These are phyloP conservation scores for Senna siamea DNA, from an alignment of 306 rosid species.

Conservation along the genomic window DNA sequence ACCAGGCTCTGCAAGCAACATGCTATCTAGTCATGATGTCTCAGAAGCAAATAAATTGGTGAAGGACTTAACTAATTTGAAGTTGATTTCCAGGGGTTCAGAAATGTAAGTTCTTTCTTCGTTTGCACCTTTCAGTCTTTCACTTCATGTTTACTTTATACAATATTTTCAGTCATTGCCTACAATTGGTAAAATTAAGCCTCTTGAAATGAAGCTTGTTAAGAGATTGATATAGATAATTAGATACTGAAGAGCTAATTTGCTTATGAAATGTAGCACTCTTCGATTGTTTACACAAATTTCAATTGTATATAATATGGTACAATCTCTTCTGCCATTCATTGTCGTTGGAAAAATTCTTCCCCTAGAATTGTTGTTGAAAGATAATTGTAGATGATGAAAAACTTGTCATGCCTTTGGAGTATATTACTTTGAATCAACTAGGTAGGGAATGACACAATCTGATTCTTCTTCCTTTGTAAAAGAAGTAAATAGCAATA, in stretches of 20 bases:
- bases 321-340: not conserved
- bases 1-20: conserved; percentile 74
- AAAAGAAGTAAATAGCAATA: not conserved
- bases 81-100: conserved; percentile 39
- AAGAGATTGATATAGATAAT: conserved; percentile 1
- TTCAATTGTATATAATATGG: not conserved
- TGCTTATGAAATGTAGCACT: not conserved
- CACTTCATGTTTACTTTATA: not conserved
- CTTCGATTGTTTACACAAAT: not conserved
- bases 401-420: not conserved
- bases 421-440: not conserved
- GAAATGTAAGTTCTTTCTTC: conserved; percentile 49
- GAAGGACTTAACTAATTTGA: conserved; percentile 56
- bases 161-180: not conserved
- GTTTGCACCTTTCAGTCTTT: not conserved
- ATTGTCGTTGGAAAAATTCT: not conserved
- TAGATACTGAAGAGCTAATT: not conserved
- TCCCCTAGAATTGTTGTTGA: not conserved
- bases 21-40: conserved; percentile 73
- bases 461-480: not conserved
- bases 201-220: conserved; percentile 9
- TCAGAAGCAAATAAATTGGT: conserved; percentile 66
- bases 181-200: not conserved
- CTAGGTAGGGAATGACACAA: not conserved
- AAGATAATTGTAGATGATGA: not conserved